A percentile compares a stretch with the other conserved stretches of the same genome.
Evolutionary conservation across 1,284 basidiomycete species (phyloP).

Genomic region (Ceratobasidium theobromae): DNA sequence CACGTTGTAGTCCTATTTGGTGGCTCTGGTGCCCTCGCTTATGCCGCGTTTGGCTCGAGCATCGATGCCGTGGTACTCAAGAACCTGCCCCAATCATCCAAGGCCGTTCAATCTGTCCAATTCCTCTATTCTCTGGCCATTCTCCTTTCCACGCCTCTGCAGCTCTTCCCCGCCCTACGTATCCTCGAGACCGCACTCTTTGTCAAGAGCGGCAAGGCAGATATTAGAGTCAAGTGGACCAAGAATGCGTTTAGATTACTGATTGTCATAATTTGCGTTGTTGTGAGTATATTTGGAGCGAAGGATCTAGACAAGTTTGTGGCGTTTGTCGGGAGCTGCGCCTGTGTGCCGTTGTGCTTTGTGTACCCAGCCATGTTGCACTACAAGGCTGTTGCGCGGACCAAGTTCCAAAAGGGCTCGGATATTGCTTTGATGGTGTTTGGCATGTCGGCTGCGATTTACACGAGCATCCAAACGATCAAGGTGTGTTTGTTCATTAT

Average conservation of each 20-base stretch:
- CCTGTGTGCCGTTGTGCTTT: slow-evolving; percentile 93
- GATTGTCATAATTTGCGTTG: slow-evolving; percentile 74
- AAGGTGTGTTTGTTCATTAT: slow-evolving; percentile 48
- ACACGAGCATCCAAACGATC: slow-evolving; percentile 82
- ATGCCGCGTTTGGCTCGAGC: slow-evolving; percentile 84
- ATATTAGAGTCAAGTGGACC: slow-evolving; percentile 75
- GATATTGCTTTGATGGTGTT: slow-evolving; percentile 84
- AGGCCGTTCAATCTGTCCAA: slow-evolving; percentile 87
- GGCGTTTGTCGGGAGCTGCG: slow-evolving; percentile 88
- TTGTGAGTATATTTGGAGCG: slow-evolving; percentile 82
- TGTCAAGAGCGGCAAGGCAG: slow-evolving; percentile 75
- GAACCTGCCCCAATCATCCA: slow-evolving; percentile 84
- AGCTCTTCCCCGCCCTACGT: slow-evolving; percentile 95
- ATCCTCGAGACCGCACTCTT: slow-evolving; percentile 99
- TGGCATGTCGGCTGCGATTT: slow-evolving; percentile 78
- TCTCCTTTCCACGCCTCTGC: slow-evolving; percentile 89
- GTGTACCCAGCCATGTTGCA: slow-evolving; percentile 95
- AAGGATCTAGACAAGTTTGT: slow-evolving; percentile 97
- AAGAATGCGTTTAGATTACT: slow-evolving; percentile 89
- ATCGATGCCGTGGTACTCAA: slow-evolving; percentile 94
- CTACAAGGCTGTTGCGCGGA: slow-evolving; percentile 82
- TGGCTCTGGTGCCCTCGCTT: slow-evolving; percentile 85
- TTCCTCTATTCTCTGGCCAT: slow-evolving; percentile 93
- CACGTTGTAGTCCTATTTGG: slow-evolving; percentile 83
- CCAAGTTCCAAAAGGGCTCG: slow-evolving; percentile 63